Evolutionary conservation across 2,329 filamentous ascomycete genomes (phyloP).

Genomic region (Colletotrichum cuscutae): DNA sequence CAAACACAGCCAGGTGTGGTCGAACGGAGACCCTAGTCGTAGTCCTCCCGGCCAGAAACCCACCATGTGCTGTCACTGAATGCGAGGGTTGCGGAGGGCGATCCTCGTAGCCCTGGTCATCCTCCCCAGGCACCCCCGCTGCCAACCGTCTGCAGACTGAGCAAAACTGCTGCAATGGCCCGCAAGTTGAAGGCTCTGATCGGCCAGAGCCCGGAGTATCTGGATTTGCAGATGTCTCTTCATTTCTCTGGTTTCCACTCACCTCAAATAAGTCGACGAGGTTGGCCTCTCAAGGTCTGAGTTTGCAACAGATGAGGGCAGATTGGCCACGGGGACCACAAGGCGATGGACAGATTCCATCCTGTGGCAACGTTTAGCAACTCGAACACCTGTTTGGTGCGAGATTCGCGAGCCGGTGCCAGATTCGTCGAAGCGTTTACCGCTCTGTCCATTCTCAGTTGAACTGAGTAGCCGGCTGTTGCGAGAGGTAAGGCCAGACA

Average conservation of each 20-base stretch:
- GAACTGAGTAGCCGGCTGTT: background rate
- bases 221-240: background rate
- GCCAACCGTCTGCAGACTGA: slow-evolving; percentile 5
- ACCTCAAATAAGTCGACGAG: background rate
- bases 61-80: slow-evolving; percentile 25
- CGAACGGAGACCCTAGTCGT: slow-evolving; percentile 15
- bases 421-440: slow-evolving; percentile 1
- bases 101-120: slow-evolving; percentile 24
- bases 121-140: slow-evolving; percentile 11
- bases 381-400: background rate
- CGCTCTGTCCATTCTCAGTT: background rate
- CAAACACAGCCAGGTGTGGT: slow-evolving; percentile 14
- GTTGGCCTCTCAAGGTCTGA: background rate
- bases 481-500: background rate
- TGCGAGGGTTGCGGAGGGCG: slow-evolving; percentile 12
- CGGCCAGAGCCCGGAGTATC: background rate
- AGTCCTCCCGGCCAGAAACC: slow-evolving; percentile 4
- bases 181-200: slow-evolving; percentile 13
- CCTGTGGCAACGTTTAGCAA: background rate
- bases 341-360: background rate
- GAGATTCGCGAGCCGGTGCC: background rate
- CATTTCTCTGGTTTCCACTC: background rate
- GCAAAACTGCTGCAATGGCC: slow-evolving; percentile 14
- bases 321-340: background rate
- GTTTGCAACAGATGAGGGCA: background rate